Conservation (phyloP, 306 rosid genomes). For the Citrullus mucosospermus region DNA sequence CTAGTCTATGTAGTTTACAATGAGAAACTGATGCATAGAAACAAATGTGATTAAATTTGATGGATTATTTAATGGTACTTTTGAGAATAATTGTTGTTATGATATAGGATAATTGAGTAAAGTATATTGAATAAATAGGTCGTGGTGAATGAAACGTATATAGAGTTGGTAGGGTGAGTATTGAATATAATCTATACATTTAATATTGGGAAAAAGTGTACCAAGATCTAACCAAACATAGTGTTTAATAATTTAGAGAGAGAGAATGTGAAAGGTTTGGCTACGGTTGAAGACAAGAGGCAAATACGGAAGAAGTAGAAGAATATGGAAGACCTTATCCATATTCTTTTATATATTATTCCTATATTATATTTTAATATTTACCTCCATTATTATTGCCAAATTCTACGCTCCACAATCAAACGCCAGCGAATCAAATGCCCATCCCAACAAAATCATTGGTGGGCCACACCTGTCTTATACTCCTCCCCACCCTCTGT, state of each 20-base stretch:
- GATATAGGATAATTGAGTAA: background rate
- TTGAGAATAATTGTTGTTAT: too few species aligned
- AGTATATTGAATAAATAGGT: background rate
- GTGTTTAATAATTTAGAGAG: background rate
- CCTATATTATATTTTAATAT: background rate
- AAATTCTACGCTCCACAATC: conserved; percentile 4
- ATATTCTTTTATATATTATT: background rate
- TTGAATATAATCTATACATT: background rate
- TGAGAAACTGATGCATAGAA: too few species aligned
- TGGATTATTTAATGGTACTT: too few species aligned
- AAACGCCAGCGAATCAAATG: conserved; percentile 10
- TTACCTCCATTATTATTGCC: background rate
- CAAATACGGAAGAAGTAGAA: background rate
- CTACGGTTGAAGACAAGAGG: background rate
- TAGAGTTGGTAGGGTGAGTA: background rate
- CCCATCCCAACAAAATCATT: conserved; percentile 8
- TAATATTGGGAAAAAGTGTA: background rate
- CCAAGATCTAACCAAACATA: background rate
- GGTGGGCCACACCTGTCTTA: conserved; percentile 6
- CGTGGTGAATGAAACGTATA: background rate
- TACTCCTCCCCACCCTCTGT: background rate
- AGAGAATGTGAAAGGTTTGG: background rate
- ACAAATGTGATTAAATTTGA: too few species aligned
- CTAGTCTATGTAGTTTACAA: too few species aligned
- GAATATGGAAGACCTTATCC: background rate